A percentile compares a stretch with the other conserved stretches of the same genome.
Conservation (phyloP, 352 stramenopile genomes). For the Phytophthora nicotianae region DNA sequence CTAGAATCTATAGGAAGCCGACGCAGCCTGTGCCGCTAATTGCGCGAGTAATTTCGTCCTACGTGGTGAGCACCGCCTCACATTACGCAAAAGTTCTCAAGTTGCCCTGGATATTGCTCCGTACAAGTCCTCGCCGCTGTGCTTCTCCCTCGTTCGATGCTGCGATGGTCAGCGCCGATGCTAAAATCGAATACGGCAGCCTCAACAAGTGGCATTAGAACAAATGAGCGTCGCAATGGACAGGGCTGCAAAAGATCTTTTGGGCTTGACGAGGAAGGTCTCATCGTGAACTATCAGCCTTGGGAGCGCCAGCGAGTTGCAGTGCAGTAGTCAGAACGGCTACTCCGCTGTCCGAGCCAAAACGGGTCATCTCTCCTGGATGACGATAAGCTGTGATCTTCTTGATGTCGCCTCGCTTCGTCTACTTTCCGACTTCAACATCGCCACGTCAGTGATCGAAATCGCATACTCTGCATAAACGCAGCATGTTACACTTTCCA, state of each 20-base stretch:
- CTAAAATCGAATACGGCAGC: slow-evolving; percentile 15
- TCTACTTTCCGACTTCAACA: slow-evolving; percentile 38
- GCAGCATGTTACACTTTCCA: not conserved
- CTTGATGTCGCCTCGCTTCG: slow-evolving; percentile 27
- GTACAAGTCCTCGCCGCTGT: slow-evolving; percentile 1
- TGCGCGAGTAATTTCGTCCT: slow-evolving; percentile 15
- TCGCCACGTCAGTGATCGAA: not conserved
- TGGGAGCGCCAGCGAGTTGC: slow-evolving; percentile 12
- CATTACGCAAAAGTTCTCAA: slow-evolving; percentile 15
- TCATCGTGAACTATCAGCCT: not conserved
- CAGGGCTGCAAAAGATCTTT: slow-evolving; percentile 10
- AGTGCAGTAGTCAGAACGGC: slow-evolving; percentile 13
- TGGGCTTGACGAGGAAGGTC: slow-evolving; percentile 18
- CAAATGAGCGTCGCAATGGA: slow-evolving; percentile 1
- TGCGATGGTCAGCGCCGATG: slow-evolving; percentile 4
- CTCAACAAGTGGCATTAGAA: not conserved
- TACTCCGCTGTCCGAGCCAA: slow-evolving; percentile 1
- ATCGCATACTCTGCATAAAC: slow-evolving; percentile 8
- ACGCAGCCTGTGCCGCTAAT: slow-evolving; percentile 4
- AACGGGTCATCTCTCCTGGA: slow-evolving; percentile 16
- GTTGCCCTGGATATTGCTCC: slow-evolving; percentile 13
- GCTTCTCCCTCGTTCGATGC: slow-evolving; percentile 11
- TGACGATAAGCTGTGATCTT: not conserved
- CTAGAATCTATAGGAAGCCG: too few relatives aligned
- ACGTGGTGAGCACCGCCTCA: slow-evolving; percentile 3